These are phyloP conservation scores for Nannochloris sp. DNA, from an alignment of 139 green algal genomes.

Conservation along the genomic window DNA sequence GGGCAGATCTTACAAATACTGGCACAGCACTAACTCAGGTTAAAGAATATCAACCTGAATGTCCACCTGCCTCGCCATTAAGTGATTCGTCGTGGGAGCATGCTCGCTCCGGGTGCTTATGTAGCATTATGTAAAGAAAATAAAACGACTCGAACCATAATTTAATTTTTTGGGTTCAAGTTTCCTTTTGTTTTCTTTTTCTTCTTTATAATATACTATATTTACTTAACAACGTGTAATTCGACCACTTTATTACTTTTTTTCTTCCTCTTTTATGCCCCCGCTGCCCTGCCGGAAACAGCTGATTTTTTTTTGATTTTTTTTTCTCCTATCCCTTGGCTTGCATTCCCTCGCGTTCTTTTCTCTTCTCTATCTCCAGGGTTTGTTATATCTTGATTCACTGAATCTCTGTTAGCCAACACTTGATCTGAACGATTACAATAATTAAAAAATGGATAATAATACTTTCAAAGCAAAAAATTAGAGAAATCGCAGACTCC, in stretches of 20 bases:
- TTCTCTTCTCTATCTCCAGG: too few relatives aligned
- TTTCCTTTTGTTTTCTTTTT: neutral
- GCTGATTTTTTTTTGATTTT: neutral
- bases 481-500: too few relatives aligned
- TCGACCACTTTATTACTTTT: neutral
- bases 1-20: constrained; percentile 7
- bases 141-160: neutral
- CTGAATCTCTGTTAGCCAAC: too few relatives aligned
- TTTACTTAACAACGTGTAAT: neutral
- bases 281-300: neutral
- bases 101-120: neutral
- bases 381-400: too few relatives aligned
- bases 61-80: neutral
- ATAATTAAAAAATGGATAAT: too few relatives aligned
- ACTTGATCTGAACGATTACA: too few relatives aligned
- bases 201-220: neutral
- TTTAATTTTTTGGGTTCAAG: neutral
- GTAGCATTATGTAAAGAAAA: neutral
- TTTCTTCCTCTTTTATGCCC: neutral
- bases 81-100: neutral
- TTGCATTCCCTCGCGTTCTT: too few relatives aligned
- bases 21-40: neutral
- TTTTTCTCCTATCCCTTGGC: neutral
- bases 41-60: constrained; percentile 1
- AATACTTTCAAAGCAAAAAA: too few relatives aligned